Evolutionary conservation across 306 rosid genomes (phyloP), one percentile per base, ranked within the genome.

Genomic region (Trichosanthes truncata): DNA sequence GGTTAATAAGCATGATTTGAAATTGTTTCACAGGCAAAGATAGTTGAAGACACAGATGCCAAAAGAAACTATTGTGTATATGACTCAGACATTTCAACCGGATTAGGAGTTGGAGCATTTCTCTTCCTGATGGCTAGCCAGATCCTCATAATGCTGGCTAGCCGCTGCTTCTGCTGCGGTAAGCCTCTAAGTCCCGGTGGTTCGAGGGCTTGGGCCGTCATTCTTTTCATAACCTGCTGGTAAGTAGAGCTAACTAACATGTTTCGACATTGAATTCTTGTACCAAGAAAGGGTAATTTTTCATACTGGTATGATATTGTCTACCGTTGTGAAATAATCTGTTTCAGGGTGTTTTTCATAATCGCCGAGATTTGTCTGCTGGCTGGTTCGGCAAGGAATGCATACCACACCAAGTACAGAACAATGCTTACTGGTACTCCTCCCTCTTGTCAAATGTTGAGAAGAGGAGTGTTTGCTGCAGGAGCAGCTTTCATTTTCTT

Each of bases 101-200:
- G 98, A 67, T 89, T 81, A 1, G 99, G 99, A 36, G 96, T 90
- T 49, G 99, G 98, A 73, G 96, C 98, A 80, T 91, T 96, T 83
- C 83, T 96, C 80, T 93, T 93, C 85, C 92, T 93, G 71, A 2
- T 96, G 93, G 82, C 83, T 26, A 84, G 97, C 80, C 98, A 96
- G 85, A 62, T 87, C 80, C 43, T 90, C 63, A 84, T 96, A 83
- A 96, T 93, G 99, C 91, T 81, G 51, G 94, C 93, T 78, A 93
- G 99, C 83, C 96, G 96, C 66, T 96, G 98, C 96, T 96, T 96
- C 89, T 96, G 99, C 79, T 93, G 97, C 0, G 98, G 99, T 43
- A 91, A 93, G 85, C 82, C 99, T 76, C 89, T 96, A 79, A 90
- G 82, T 76, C 97, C 99, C 0, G 94, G 96, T 25, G 97, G 99